Base-by-base conservation (phyloP, 768 basidiomycete genomes). In the Tephrocybe sp. region DNA sequence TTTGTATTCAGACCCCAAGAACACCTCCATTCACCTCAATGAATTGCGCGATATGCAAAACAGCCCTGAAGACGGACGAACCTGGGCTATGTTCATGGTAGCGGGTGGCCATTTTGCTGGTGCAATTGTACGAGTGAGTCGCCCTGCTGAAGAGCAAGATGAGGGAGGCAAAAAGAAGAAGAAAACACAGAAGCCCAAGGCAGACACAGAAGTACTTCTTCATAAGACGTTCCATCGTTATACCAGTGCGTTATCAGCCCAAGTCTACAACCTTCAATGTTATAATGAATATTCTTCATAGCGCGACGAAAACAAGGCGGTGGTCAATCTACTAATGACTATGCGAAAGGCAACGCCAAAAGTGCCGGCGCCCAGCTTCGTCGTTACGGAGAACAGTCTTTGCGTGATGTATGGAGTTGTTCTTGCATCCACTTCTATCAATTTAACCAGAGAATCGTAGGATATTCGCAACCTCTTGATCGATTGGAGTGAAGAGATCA, bases 51-150 rank as follows among this genome's bases (percentile, higher is more conserved):
- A 68, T n/a, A 76, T 93, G 74, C 93, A 93, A 64, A 58, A 59
- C 4, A 67, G 70, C 7, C 65, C 69, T 11, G 67, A 70, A 12
- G 69, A 75, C 15, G 90, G 84, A 13, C 75, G 93, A 31, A 87
- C 80, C 51, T 96, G 95, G 89, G 91, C 93, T 0, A 68, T 98
- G 78, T 89, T 99, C 60, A 97, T 98, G 93, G 84, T 88, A 32
- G 97, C 97, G 0, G 95, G 97, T 18, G 97, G 97, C 9, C 97
- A 99, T 67, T 98, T 99, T 69, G 97, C 97, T 12, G 97, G 96
- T 21, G 87, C 93, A 48, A 76, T 99, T 27, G 84, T 86, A 11
- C 76, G 84, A 27, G 88, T 92, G 22, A 81, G 84, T 67, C 68
- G 73, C 52, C 52, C 77, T 49, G 71, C 70, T 13, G 74, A 76